Base-by-base conservation (phyloP, 805 yeast species). In the Ogataea haglerorum region DNA sequence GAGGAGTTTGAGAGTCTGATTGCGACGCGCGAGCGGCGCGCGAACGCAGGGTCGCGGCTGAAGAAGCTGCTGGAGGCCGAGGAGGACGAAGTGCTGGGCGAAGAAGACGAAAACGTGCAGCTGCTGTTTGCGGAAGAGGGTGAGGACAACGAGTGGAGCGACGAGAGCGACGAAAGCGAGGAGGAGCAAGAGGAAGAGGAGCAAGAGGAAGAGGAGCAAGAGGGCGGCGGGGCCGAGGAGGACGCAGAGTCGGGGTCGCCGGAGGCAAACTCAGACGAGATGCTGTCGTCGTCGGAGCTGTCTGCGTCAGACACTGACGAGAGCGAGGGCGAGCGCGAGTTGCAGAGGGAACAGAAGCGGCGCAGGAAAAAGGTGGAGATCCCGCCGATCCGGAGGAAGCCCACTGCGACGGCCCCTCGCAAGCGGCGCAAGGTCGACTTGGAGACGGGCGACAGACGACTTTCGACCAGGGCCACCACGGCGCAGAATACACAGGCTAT, bases 1-100 rank as follows among this genome's bases (percentile, higher is more conserved):
- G 75, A 69, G 26, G 49, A 52, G 14, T 61, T 61, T 44, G 83
- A 80, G 33, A 72, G 77, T 52, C 70, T 88, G 41, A 83, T 84
- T 51, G 78, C 85, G 15, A 82, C 95, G 3, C 75, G 97, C 46
- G 67, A 78, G 45, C 71, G 87, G 48, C 77, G 99, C 40, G 63
- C 88, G 31, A 93, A 91, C 64, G 99, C 99, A 2, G 99, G 99
- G 12, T 83, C 86, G 38, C 71, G 93, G 40, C 68, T 93, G 58
- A 77, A 78, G 53, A 78, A 79, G 42, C 71, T 93, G 45, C 66
- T 93, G 14, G 84, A 80, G 43, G 72, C 85, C 21, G 95, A 82
- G 51, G 55, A 56, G 24, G 41, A 39, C 5, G 58, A 50, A 12
- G 42, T 36, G 10, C 51, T 34, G 24, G 51, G 40, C 29, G 88